Base-by-base conservation (phyloP, 1,284 basidiomycete genomes). In the Puccinia novopanici region DNA sequence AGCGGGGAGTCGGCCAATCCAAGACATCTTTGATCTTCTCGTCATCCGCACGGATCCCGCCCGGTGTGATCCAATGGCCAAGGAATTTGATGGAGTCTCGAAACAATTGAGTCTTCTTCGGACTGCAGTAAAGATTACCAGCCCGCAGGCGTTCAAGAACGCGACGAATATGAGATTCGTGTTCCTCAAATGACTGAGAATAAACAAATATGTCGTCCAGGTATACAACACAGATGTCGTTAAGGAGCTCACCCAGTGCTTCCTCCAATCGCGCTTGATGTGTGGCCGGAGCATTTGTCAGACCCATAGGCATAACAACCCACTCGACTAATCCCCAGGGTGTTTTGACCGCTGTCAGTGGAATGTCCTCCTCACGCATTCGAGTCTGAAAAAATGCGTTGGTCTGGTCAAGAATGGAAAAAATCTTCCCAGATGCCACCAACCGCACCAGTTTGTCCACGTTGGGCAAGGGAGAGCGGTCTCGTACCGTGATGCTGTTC, bases 281-380 rank as follows among this genome's bases (percentile, higher is more conserved):
- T n/a, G n/a, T n/a, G n/a, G 86, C 84, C 0, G 87, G 87, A 0
- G 86, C 86, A 81, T 88, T 88, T 45, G 22, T 27, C 42, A 82
- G 70, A 17, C 81, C 82, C 68, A 83, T 81, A 0, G 75, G 82
- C 79, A 83, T 82, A 2, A 83, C 81, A 2, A 81, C 24, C n/a
- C 24, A 79, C 57, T 83, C 67, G 42, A 72, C 80, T 17, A 78
- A 50, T 1, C 81, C 73, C 48, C 55, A 67, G 9, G 52, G 59
- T 12, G 67, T 77, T 27, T 75, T 63, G 55, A 83, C 83, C 6
- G 81, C 82, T 2, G 81, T 83, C 27, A 83, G 73, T 22, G 74
- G 82, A 70, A 83, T 76, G 76, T 82, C 48, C 2, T 72, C 82
- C 27, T 57, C n/a, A 6, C 37, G 40, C 30, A 83, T 76, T 8